These are phyloP conservation scores for maize (Zea mays) DNA, from an alignment of 176 grass and related monocot genomes.

Conservation along the genomic window Zm-B73-REFERENCE-NAM-5.0 NC_050100.1:205883501-205884000, in stretches of 20 bases:
- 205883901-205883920: constrained; percentile 26
- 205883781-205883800: not conserved
- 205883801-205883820: constrained; percentile 6
- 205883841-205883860: not conserved
- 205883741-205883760: not conserved
- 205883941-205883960: constrained; percentile 23
- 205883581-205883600: constrained; percentile 56
- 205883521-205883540: constrained; percentile 62
- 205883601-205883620: constrained; percentile 73
- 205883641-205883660: constrained; percentile 21
- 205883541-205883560: constrained; percentile 7
- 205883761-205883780: constrained; percentile 31
- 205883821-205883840: constrained; percentile 18
- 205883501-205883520: constrained; percentile 47
- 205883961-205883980: constrained; percentile 29
- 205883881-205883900: not conserved
- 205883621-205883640: constrained; percentile 44
- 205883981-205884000: constrained; percentile 33
- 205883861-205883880: not conserved
- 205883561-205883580: constrained; percentile 46
- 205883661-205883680: too few relatives aligned
- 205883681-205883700: constrained; percentile 6
- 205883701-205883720: constrained; percentile 34
- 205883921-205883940: constrained; percentile 24
- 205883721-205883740: constrained; percentile 26